Conservation (phyloP, 208 protist species). For the Phytomonas sp. region DNA sequence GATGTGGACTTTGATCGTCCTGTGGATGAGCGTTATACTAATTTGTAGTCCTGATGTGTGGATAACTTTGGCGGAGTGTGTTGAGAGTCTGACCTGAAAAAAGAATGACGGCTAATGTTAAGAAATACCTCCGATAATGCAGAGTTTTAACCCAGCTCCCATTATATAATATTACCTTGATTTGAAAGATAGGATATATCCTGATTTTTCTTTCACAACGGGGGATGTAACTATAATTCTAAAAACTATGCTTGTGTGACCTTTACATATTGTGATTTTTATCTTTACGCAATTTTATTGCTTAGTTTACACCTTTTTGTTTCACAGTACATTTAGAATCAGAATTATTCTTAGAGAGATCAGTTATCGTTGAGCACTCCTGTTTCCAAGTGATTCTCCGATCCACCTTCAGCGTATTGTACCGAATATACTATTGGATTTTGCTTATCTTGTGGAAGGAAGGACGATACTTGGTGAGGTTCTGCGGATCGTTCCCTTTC, state of each 20-base stretch:
- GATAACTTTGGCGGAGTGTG: not conserved
- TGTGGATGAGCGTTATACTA: conserved; percentile 83
- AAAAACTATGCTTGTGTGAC: not conserved
- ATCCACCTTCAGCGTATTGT: not conserved
- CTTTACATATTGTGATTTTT: not conserved
- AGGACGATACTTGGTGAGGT: not conserved
- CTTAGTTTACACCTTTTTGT: not conserved
- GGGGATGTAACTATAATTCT: not conserved
- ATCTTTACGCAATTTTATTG: not conserved
- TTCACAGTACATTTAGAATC: not conserved
- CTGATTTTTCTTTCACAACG: not conserved
- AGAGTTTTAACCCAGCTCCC: not conserved
- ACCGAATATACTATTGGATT: not conserved
- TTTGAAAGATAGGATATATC: not conserved
- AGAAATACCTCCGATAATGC: not conserved
- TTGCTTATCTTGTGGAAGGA: not conserved
- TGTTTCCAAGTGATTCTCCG: not conserved
- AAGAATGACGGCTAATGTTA: not conserved
- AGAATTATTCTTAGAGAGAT: not conserved
- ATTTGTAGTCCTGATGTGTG: conserved; percentile 25
- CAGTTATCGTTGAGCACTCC: not conserved
- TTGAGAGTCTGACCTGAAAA: not conserved
- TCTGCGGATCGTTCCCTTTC: not conserved
- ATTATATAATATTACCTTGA: not conserved
- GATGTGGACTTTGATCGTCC: conserved; percentile 84